Conservation (phyloP, 108 stramenopile species). For the Nitzschia sp. region DNA sequence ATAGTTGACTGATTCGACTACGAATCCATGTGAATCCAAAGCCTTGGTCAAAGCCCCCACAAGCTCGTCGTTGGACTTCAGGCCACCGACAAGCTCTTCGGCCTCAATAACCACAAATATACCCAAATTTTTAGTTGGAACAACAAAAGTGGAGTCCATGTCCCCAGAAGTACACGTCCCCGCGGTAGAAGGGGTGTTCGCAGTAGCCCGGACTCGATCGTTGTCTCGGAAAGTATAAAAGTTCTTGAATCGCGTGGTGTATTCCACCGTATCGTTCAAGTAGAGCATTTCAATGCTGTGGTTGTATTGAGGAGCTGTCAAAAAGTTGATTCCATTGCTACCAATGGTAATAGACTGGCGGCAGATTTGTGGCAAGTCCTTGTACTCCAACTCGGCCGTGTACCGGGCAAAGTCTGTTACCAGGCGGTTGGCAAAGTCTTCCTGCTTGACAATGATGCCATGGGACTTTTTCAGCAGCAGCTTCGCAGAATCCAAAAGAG, state of each 20-base stretch:
- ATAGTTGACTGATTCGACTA: neutral
- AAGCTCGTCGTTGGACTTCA: neutral
- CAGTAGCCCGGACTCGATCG: constrained; percentile 1
- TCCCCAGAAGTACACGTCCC: constrained; percentile 36
- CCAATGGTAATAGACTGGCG: constrained; percentile 53
- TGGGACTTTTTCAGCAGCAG: constrained; percentile 78
- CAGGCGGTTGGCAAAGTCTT: constrained; percentile 21
- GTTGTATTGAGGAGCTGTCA: constrained; percentile 20
- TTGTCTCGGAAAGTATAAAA: constrained; percentile 18
- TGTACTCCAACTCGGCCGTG: constrained; percentile 30
- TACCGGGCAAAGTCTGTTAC: constrained; percentile 28
- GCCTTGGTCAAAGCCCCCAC: neutral
- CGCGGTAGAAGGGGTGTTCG: neutral
- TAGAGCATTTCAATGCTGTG: constrained; percentile 25
- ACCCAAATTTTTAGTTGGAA: constrained; percentile 30
- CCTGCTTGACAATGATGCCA: constrained; percentile 89
- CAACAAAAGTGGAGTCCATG: constrained; percentile 21
- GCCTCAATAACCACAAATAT: constrained; percentile 64
- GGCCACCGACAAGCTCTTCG: constrained; percentile 42
- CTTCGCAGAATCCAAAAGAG: constrained; percentile 75
- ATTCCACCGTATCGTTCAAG: constrained; percentile 2
- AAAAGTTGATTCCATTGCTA: constrained; percentile 49
- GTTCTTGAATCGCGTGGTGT: constrained; percentile 7
- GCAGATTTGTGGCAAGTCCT: constrained; percentile 63
- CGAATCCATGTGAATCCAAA: constrained; percentile 1